phyloP scores from a whole-genome alignment of 2,329 filamentous ascomycete species.

The Aureobasidium sp. region DNA sequence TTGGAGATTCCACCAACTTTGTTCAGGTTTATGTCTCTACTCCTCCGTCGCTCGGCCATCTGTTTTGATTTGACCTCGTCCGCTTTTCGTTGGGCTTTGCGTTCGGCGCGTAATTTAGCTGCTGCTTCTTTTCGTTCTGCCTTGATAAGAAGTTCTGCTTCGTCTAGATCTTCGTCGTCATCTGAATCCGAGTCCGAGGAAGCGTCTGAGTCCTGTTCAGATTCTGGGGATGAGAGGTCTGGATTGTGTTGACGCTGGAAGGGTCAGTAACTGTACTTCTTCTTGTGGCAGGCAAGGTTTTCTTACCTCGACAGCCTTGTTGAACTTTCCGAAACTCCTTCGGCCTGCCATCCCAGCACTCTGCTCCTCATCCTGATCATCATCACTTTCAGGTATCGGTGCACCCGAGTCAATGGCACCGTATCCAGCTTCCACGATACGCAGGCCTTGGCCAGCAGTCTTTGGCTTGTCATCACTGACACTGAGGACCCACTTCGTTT shows the following conservation, averaged over 20 bases:
- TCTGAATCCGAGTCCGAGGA: slow-evolving; percentile 31
- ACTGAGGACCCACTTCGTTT: slow-evolving; percentile 70
- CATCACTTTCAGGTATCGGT: slow-evolving; percentile 18
- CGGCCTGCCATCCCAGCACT: slow-evolving; percentile 32
- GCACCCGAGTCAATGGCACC: slow-evolving; percentile 39
- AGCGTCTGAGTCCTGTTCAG: slow-evolving; percentile 25
- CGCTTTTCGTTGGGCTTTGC: slow-evolving; percentile 41
- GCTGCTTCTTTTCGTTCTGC: slow-evolving; percentile 40
- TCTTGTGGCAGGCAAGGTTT: too few species aligned
- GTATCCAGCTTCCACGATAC: slow-evolving; percentile 56
- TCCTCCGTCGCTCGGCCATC: slow-evolving; percentile 52
- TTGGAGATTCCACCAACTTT: slow-evolving; percentile 49
- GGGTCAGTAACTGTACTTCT: slow-evolving; percentile 8
- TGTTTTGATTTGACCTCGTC: slow-evolving; percentile 44
- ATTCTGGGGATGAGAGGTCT: slow-evolving; percentile 25
- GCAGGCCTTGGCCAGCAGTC: slow-evolving; percentile 34
- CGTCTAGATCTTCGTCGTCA: slow-evolving; percentile 22
- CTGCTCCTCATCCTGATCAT: slow-evolving; percentile 27
- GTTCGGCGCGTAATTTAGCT: slow-evolving; percentile 36
- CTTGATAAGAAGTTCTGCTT: slow-evolving; percentile 37
- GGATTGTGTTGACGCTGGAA: slow-evolving; percentile 34
- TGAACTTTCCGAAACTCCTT: slow-evolving; percentile 46
- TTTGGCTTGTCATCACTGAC: slow-evolving; percentile 39
- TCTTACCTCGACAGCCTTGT: slow-evolving; percentile 29
- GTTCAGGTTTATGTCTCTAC: slow-evolving; percentile 62